These are phyloP conservation scores for Penicillium subrubescens DNA, from an alignment of 495 filamentous ascomycete genomes.

Conservation along the genomic window DNA sequence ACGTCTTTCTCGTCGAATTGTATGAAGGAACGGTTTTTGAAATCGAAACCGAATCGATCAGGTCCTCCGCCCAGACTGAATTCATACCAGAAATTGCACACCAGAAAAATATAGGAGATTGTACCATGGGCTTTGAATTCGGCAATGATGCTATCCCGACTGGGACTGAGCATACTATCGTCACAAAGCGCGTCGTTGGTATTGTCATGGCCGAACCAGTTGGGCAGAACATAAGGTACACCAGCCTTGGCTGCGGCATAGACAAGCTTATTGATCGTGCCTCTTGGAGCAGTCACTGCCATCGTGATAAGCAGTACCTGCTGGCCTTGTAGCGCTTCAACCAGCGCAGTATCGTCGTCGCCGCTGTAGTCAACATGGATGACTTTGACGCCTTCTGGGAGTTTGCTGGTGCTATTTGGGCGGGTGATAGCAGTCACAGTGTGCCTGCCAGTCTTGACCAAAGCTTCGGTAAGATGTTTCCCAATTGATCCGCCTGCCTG, in stretches of 20 bases:
- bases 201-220: neutral
- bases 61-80: neutral
- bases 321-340: constrained; percentile 2
- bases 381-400: neutral
- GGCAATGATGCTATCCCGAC: neutral
- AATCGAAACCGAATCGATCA: neutral
- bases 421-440: neutral
- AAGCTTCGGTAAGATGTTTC: neutral
- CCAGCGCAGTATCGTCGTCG: neutral
- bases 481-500: constrained; percentile 7
- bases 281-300: neutral
- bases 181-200: neutral
- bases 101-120: neutral
- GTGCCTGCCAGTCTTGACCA: constrained; percentile 1
- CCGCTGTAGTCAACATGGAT: neutral
- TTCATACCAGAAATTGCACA: constrained; percentile 1
- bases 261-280: neutral
- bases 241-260: neutral
- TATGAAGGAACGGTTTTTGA: neutral
- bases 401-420: neutral
- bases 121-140: neutral
- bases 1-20: neutral
- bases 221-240: neutral
- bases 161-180: neutral
- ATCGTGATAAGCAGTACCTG: constrained; percentile 2